Conservation (phyloP, 2,329 filamentous ascomycete genomes). For the Apiospora malaysiana region DNA sequence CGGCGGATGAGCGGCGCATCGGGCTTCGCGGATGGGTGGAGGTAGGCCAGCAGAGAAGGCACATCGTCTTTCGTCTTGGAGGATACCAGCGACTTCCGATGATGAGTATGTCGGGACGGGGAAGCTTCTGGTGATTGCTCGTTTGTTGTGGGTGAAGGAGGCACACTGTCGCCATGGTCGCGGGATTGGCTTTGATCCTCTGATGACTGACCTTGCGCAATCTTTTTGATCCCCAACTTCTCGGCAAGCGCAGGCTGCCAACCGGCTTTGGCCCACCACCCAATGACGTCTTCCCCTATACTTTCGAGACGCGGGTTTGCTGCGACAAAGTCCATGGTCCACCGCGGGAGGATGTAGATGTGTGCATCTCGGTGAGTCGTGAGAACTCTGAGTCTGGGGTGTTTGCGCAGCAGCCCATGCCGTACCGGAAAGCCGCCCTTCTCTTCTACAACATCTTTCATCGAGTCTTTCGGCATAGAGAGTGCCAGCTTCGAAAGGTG, state of each 20-base stretch:
- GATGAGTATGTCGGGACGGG: slow-evolving; percentile 30
- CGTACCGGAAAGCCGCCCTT: slow-evolving; percentile 76
- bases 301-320: slow-evolving; percentile 84
- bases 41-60: slow-evolving; percentile 80
- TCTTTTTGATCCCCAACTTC: slow-evolving; percentile 75
- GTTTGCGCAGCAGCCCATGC: slow-evolving; percentile 74
- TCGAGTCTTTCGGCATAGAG: slow-evolving; percentile 84
- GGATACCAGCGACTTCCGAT: slow-evolving; percentile 34
- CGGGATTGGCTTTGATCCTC: slow-evolving; percentile 36
- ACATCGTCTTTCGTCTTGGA: slow-evolving; percentile 44
- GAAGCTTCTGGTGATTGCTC: slow-evolving; percentile 29
- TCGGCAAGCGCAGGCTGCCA: slow-evolving; percentile 85
- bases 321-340: slow-evolving; percentile 85
- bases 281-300: slow-evolving; percentile 88
- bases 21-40: slow-evolving; percentile 66
- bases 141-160: slow-evolving; percentile 31
- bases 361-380: slow-evolving; percentile 89
- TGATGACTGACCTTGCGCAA: slow-evolving; percentile 58
- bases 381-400: slow-evolving; percentile 79
- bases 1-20: slow-evolving; percentile 76
- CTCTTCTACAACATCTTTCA: slow-evolving; percentile 82
- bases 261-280: slow-evolving; percentile 93
- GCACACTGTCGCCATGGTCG: slow-evolving; percentile 30
- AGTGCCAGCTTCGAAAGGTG: slow-evolving; percentile 81
- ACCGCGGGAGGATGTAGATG: slow-evolving; percentile 91